Conservation (phyloP, 306 rosid species). For the Cucumis sativus region Cucumber_9930_V3 NC_026657.2:6611001-6611500, state of each 20-base stretch:
- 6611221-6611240: constrained; percentile 53
- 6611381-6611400: constrained; percentile 10
- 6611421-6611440: not conserved
- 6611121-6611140: not conserved
- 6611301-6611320: constrained; percentile 76
- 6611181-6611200: constrained; percentile 56
- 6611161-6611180: not conserved
- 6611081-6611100: not conserved
- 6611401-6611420: not conserved
- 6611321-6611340: constrained; percentile 40
- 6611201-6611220: constrained; percentile 31
- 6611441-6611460: not conserved
- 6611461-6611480: not conserved
- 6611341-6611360: constrained; percentile 46
- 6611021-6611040: constrained; percentile 33
- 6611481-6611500: not conserved
- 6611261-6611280: constrained; percentile 34
- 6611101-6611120: not conserved
- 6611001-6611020: constrained; percentile 60
- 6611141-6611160: not conserved
- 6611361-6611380: constrained; percentile 50
- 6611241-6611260: constrained; percentile 45
- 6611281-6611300: constrained; percentile 53
- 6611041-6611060: constrained; percentile 43
- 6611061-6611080: constrained; percentile 1